phyloP scores from a whole-genome alignment of 1,139 yeast species.

The Diutina scorzettiae region DNA sequence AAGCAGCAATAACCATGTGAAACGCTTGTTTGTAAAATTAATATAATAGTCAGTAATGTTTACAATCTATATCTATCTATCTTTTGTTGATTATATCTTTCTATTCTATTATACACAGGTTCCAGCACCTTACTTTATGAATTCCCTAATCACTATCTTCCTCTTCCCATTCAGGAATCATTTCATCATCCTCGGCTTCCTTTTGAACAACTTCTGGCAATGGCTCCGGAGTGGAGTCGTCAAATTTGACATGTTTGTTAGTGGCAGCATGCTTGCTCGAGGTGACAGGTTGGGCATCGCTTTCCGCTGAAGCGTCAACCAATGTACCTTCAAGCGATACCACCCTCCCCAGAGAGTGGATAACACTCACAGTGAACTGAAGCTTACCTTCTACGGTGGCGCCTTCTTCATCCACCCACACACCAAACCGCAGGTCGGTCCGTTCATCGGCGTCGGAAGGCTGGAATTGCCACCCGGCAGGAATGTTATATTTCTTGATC shows the following conservation, averaged over 20 bases:
- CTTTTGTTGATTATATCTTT: not conserved
- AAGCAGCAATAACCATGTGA: not conserved
- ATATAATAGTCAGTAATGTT: no score
- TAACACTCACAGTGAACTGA: slow-evolving; percentile 56
- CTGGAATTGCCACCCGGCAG: slow-evolving; percentile 69
- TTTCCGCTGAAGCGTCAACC: slow-evolving; percentile 47
- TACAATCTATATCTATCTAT: no score
- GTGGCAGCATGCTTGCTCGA: no score
- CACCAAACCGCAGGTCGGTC: slow-evolving; percentile 54
- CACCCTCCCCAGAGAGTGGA: slow-evolving; percentile 71
- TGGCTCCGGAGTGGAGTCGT: slow-evolving; percentile 14
- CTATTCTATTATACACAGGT: slow-evolving; percentile 1
- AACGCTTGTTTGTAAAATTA: no score
- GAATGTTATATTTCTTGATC: slow-evolving; percentile 74
- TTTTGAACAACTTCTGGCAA: slow-evolving; percentile 1
- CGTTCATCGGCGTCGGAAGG: slow-evolving; percentile 53
- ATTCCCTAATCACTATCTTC: slow-evolving; percentile 2
- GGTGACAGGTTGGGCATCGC: slow-evolving; percentile 41
- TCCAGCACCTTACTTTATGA: not conserved
- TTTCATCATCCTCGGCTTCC: not conserved
- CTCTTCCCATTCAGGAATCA: not conserved
- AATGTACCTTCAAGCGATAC: slow-evolving; percentile 81
- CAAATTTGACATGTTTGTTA: slow-evolving; percentile 31
- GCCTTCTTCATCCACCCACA: slow-evolving; percentile 74
- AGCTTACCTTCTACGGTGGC: slow-evolving; percentile 71